Conservation (phyloP, 805 yeast species). For the Yarrowia osloensis region DNA sequence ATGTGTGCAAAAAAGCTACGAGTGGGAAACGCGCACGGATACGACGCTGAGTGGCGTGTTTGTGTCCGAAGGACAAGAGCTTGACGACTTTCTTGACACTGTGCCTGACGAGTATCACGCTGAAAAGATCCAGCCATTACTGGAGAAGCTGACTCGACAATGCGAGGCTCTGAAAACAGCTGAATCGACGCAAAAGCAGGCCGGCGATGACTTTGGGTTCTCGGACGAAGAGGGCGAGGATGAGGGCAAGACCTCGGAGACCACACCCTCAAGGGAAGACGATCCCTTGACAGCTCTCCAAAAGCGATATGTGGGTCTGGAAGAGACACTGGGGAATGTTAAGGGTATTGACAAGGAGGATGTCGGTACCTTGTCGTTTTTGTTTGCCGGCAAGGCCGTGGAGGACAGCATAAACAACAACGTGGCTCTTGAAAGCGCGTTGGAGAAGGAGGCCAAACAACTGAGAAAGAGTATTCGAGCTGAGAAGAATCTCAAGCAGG, state of each 20-base stretch:
- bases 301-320: not conserved
- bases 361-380: not conserved
- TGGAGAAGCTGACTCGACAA: not conserved
- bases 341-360: not conserved
- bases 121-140: not conserved
- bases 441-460: not conserved
- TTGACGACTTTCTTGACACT: conserved; percentile 11
- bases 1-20: conserved; percentile 13
- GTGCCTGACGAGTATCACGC: not conserved
- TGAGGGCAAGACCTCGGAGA: not conserved
- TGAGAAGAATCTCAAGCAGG: not conserved
- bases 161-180: not conserved
- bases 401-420: conserved; percentile 10
- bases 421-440: not conserved
- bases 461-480: not conserved
- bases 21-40: conserved; percentile 28
- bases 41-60: conserved; percentile 19
- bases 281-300: not conserved
- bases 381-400: conserved; percentile 19
- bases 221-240: conserved; percentile 11
- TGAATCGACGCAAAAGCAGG: not conserved
- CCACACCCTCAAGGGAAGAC: not conserved
- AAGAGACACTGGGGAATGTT: not conserved
- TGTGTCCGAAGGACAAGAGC: conserved; percentile 4
- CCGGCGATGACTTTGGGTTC: conserved; percentile 8